Percentiles rank a stretch among this genome's conserved stretches.
phyloP scores from a whole-genome alignment of 179 eudicot species.

The Beta macrorhiza region DNA sequence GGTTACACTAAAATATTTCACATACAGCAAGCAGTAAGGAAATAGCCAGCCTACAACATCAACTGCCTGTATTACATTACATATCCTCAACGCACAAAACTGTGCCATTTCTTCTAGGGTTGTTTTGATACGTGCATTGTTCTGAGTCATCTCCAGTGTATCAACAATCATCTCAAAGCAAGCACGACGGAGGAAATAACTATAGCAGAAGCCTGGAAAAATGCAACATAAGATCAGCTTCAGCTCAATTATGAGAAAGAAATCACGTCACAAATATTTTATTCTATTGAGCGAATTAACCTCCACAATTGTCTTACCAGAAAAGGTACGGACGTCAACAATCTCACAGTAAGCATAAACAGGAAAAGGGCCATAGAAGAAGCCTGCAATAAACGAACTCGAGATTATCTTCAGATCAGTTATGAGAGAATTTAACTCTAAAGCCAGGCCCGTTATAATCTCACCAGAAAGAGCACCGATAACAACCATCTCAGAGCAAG shows the following conservation, averaged over 20 bases:
- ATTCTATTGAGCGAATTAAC: background rate
- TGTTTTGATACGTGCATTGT: background rate
- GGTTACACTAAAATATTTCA: background rate
- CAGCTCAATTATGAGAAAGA: slow-evolving; percentile 4
- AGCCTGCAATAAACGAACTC: slow-evolving; percentile 41
- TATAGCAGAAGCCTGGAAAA: slow-evolving; percentile 66
- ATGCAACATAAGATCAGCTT: slow-evolving; percentile 15
- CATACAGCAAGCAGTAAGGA: background rate
- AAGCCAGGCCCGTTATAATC: slow-evolving; percentile 12
- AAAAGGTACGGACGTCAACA: slow-evolving; percentile 35
- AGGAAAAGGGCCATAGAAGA: slow-evolving; percentile 58
- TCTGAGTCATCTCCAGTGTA: slow-evolving; percentile 36
- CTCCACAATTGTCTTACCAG: slow-evolving; percentile 1
- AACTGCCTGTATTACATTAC: background rate
- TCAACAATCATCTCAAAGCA: slow-evolving; percentile 53
- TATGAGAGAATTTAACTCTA: background rate
- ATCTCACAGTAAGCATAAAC: slow-evolving; percentile 49
- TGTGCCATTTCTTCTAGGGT: background rate
- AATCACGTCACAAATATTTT: background rate
- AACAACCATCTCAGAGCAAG: slow-evolving; percentile 11
- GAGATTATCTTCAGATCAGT: background rate
- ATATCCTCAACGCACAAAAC: background rate
- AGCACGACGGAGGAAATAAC: slow-evolving; percentile 56
- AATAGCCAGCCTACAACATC: background rate
- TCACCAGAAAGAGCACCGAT: slow-evolving; percentile 60